phyloP scores from a whole-genome alignment of 2,329 filamentous ascomycete genomes.

The Atkinsonella hypoxylon region DNA sequence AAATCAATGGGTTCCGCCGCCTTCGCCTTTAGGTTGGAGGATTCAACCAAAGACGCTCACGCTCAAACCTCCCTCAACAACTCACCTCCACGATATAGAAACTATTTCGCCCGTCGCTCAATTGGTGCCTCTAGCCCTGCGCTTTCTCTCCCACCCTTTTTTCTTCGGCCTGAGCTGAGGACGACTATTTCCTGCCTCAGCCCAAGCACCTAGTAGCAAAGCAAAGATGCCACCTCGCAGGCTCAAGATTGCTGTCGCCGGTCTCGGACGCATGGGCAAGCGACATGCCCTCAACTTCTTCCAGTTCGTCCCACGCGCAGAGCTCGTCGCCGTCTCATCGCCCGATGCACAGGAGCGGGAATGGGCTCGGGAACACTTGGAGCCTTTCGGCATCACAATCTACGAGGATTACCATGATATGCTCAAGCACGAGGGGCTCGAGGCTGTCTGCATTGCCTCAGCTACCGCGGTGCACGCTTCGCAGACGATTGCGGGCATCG shows the following conservation, averaged over 20 bases:
- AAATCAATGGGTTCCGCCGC: not conserved
- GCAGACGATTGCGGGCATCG: slow-evolving; percentile 43
- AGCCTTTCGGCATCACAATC: slow-evolving; percentile 29
- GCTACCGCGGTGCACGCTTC: slow-evolving; percentile 43
- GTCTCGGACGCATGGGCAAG: slow-evolving; percentile 40
- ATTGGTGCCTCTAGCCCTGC: not conserved
- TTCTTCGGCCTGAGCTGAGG: not conserved
- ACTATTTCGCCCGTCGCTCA: not conserved
- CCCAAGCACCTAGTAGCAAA: no score
- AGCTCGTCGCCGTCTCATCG: slow-evolving; percentile 37
- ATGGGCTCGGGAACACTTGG: slow-evolving; percentile 32
- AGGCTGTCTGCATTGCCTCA: slow-evolving; percentile 29
- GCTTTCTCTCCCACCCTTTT: not conserved
- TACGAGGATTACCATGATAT: slow-evolving; percentile 35
- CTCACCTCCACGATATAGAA: not conserved
- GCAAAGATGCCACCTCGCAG: slow-evolving; percentile 14
- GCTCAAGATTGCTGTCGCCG: slow-evolving; percentile 33
- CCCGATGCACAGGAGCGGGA: slow-evolving; percentile 30
- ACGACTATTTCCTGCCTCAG: no score
- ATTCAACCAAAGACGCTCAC: no score
- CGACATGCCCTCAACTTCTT: slow-evolving; percentile 38
- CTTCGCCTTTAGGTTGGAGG: no score
- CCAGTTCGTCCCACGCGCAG: slow-evolving; percentile 30
- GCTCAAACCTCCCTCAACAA: no score
- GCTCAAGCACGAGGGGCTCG: slow-evolving; percentile 23